Evolutionary conservation across 2,329 filamentous ascomycete genomes (phyloP), one percentile per base, ranked within the genome.

Genomic region (Ampelomyces quisqualis): DNA sequence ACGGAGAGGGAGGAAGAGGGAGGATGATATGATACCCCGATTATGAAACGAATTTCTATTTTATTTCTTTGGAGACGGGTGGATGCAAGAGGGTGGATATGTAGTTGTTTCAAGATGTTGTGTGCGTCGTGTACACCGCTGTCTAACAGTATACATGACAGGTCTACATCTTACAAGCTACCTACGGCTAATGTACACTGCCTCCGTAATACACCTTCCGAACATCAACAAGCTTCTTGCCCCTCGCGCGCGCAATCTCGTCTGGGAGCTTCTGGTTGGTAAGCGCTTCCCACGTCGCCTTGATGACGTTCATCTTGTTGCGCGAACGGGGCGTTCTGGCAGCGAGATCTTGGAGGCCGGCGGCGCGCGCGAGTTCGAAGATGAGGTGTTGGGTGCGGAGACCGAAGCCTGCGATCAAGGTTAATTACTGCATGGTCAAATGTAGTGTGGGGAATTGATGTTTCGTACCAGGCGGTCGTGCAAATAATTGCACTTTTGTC

Each of bases 251-350:
- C 41, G 93, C 93, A 64, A 98, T 85, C 64, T 91, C 84, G 67
- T 97, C 88, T 1, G 93, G 93, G 63, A 95, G 77, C 47, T 81
- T 81, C 74, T 98, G 93, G 73, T 77, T 86, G 68, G 81, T 80
- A 49, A 98, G 76, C 4, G 90, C 91, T 68, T 91, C 70, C 70
- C 87, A 88, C 27, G 89, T 80, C 10, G 93, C 93, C 75, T 96
- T 96, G 72, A 95, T 86, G 13, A 90, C 88, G 76, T 98, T 98
- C 90, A 97, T 95, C 56, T 90, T 89, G 77, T 95, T 97, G 61
- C 90, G 82, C 49, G 88, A 88, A 31, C 91, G 85, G 24, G 85
- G 84, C 49, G 95, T 90, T 54, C 80, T 80, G 34, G 88, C 90
- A 11, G 90, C 80, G 22, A 98, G 80, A 68, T 98, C 93, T 51